phyloP scores from a whole-genome alignment of 495 filamentous ascomycete species.

The Hyaloscypha bicolor region DNA sequence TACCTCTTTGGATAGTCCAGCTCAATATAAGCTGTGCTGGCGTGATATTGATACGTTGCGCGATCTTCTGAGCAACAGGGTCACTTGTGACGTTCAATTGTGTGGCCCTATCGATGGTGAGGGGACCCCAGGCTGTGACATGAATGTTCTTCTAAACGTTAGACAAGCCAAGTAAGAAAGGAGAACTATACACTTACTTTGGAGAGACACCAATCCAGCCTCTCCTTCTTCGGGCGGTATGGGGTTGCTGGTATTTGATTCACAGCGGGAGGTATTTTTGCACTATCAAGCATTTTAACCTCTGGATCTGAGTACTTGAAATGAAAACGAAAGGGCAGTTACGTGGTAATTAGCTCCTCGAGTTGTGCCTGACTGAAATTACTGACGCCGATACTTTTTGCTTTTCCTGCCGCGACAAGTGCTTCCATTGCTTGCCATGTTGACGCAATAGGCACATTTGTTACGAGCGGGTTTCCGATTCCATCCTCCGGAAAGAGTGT shows the following conservation, averaged over 20 bases:
- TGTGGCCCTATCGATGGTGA: background rate
- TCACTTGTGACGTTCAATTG: background rate
- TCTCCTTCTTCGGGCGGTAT: background rate
- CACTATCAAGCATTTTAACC: background rate
- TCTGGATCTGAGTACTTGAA: no score
- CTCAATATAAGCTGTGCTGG: slow-evolving; percentile 50
- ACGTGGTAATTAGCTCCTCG: slow-evolving; percentile 40
- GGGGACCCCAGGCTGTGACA: background rate
- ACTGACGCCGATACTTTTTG: slow-evolving; percentile 61
- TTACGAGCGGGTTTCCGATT: background rate
- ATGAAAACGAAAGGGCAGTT: background rate
- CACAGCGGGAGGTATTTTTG: background rate
- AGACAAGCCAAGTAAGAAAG: background rate
- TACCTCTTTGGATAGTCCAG: slow-evolving; percentile 12
- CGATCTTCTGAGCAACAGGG: slow-evolving; percentile 31
- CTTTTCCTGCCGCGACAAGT: slow-evolving; percentile 53
- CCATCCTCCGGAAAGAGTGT: background rate
- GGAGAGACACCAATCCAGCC: background rate
- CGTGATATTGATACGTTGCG: slow-evolving; percentile 45
- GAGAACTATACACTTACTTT: background rate
- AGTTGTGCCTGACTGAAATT: slow-evolving; percentile 50
- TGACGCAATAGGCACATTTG: slow-evolving; percentile 26
- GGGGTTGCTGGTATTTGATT: background rate
- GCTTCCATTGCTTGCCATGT: slow-evolving; percentile 53
- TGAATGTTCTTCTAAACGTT: background rate